These are phyloP conservation scores for Fusarium miscanthi DNA, from an alignment of 2,329 filamentous ascomycete genomes.

Conservation along the genomic window DNA sequence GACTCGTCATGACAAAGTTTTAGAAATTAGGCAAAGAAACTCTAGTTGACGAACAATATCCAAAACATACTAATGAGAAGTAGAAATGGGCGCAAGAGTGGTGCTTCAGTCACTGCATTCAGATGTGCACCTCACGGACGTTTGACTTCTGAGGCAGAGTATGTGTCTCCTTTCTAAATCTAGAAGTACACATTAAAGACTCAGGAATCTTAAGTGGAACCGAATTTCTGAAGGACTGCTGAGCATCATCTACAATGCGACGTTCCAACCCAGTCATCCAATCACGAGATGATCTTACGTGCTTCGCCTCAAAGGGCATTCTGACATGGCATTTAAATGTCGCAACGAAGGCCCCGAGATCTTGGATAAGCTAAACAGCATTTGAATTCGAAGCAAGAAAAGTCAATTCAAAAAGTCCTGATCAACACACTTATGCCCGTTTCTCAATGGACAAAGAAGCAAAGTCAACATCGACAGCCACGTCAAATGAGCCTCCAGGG, in stretches of 20 bases:
- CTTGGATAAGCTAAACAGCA: fast-evolving
- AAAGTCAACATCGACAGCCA: fast-evolving
- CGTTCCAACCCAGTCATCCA: background rate
- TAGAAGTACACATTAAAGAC: fast-evolving
- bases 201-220: fast-evolving
- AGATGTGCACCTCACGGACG: background rate
- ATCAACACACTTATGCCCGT: fast-evolving
- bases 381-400: fast-evolving
- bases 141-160: background rate
- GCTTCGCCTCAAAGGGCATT: background rate
- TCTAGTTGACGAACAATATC: fast-evolving
- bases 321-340: background rate
- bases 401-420: fast-evolving
- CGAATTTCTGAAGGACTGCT: background rate
- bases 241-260: background rate
- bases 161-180: fast-evolving
- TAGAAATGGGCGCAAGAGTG: background rate
- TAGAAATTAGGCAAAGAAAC: fast-evolving
- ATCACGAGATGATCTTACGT: background rate
- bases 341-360: background rate
- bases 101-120: background rate
- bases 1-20: no score
- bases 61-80: no score
- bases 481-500: background rate
- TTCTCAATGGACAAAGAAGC: background rate